Evolutionary conservation across 352 stramenopile genomes (phyloP), one percentile per base, ranked within the genome.

Genomic region (Pythium coloratum): DNA sequence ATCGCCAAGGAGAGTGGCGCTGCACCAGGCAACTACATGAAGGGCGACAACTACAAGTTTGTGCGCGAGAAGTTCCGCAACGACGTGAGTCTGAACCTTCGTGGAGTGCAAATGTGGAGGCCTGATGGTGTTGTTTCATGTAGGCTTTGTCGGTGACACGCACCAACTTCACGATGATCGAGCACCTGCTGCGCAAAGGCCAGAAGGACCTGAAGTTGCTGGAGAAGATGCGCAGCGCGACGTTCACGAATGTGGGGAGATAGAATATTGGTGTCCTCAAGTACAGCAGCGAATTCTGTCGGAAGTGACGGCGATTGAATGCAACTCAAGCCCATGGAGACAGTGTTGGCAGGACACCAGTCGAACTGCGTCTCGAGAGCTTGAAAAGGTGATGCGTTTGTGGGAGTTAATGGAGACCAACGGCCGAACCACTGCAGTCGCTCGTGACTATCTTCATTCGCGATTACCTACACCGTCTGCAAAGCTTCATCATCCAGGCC

Each of bases 151-250:
- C 78, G 4, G 84, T 94, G 28, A 72, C 81, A 8, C 80, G 85
- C 40, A 89, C 80, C 66, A 81, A 94, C 72, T 95, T 95, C 69
- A 71, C 76, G 9, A 73, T 90, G 65, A 94, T 95, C 62, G 87
- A 95, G 78, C 84, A 94, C 53, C 77, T 95, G 75, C 69, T 95
- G 62, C 87, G 87, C 71, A 95, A 95, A 56, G 87, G 87, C 3
- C 79, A 95, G 65, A 82, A 86, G 16, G 85, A 95, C 57, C 70
- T 95, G 44, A 92, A 94, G 76, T 87, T 92, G 78, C 75, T 94
- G 46, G 70, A 82, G 57, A 70, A 63, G 38, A 88, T 90, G 71
- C 92, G 91, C 63, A 76, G 66, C 9, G 87, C 78, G 10, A 75
- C 85, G 53, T 90, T 89, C 62, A 63, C 76, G 6, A 74, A 57